These are phyloP conservation scores for Backusella morwellensis DNA, from an alignment of 192 early-diverging fungal genomes.

Conservation along the genomic window DNA sequence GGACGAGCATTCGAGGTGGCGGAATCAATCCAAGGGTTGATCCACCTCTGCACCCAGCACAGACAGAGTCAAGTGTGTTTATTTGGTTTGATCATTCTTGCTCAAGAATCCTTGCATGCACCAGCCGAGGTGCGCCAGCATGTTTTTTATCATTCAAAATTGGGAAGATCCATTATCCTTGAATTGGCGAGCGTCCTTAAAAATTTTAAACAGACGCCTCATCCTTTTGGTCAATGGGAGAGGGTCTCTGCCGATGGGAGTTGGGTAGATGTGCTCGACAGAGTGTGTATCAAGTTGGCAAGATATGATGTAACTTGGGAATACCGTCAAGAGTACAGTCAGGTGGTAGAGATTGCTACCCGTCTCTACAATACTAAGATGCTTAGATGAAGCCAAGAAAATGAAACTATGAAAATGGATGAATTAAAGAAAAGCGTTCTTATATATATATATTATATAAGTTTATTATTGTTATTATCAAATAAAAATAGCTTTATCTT, in stretches of 20 bases:
- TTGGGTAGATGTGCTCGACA: conserved; percentile 10
- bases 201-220: conserved; percentile 3
- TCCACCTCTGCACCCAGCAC: not conserved
- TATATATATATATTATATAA: not conserved
- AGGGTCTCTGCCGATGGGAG: not conserved
- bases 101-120: not conserved
- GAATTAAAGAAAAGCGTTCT: not conserved
- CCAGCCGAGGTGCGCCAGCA: conserved; percentile 23
- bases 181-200: conserved; percentile 22
- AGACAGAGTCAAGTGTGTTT: not conserved
- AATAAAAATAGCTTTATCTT: not conserved
- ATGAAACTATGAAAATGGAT: not conserved
- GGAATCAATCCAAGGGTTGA: not conserved
- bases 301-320: conserved; percentile 18
- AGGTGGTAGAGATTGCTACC: conserved; percentile 5
- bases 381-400: not conserved
- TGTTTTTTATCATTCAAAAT: conserved; percentile 18
- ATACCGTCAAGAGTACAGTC: conserved; percentile 8
- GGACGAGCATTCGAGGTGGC: conserved; percentile 12
- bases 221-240: not conserved
- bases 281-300: not conserved
- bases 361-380: not conserved
- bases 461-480: not conserved
- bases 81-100: not conserved
- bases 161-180: conserved; percentile 24